Base-by-base conservation (phyloP, 805 yeast species). In the Saccharomycopsis microspora region DNA sequence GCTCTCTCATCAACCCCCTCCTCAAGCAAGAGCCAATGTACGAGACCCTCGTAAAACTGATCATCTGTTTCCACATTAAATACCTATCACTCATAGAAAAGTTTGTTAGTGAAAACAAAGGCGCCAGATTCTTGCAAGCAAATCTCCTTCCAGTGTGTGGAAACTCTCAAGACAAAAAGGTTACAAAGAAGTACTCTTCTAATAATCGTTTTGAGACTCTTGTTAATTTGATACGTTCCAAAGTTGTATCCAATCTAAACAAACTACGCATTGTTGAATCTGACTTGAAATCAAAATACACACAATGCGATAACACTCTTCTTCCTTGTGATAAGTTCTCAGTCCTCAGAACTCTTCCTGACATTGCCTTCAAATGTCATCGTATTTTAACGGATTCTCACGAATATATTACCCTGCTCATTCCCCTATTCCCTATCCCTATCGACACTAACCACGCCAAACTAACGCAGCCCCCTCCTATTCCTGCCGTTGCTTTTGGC, bases 401-500 rank as follows among this genome's bases (percentile, higher is more conserved):
- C 32, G 47, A 46, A 19, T 51, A 51, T 29, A 46, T 49, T 38
- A 28, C 34, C 19, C 44, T 50, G 4, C 32, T 51, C 4, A 40
- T 47, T 19, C 52, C 54, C 5, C 42, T 51, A 11, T 51, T 51
- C 38, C 54, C 54, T 9, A 39, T 33, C 7, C 33, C 45, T 19
- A 19, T 19, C 19, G 19, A 41, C 10, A 19, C 39, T 32, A 41
- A 19, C 19, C 1, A 19, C 19, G 19, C 19, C 19, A 19, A 19
- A 19, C 19, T 19, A 19, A 19, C 19, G 19, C 19, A 19, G 19
- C 19, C 19, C 19, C 19, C 19, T 19, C 19, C 19, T 19, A 19
- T 19, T 19, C 19, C 19, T 19, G 19, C 19, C 19, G 19, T 19
- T 19, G 19, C 19, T 19, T 19, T 19, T 19, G 19, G 19, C 19